Base-by-base conservation (phyloP, 2,329 filamentous ascomycete species). In the Epichloe typhina region DNA sequence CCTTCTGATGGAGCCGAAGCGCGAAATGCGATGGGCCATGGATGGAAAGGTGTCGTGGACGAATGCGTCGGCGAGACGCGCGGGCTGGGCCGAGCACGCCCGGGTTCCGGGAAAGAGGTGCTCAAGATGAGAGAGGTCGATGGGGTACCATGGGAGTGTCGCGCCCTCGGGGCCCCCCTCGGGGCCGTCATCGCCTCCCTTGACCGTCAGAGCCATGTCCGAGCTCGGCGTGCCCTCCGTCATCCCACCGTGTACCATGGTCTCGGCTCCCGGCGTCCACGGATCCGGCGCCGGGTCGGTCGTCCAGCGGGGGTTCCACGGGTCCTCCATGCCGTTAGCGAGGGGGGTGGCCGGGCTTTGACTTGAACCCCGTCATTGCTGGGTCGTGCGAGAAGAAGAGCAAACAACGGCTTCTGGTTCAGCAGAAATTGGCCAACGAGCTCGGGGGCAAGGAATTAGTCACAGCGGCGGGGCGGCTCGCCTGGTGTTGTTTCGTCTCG, bases 281-380 rank as follows among this genome's bases (percentile, higher is more conserved):
- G 58, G 58, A 49, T 19, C 19, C 19, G 19, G 19, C 0, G 63
- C 57, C 52, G 59, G 54, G 47, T 64, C 61, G 52, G 68, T 69
- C 53, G 73, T 71, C 77, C 77, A 80, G 65, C 23, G 77, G 77
- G 58, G 76, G 65, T 73, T 74, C 77, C 77, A 81, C 59, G 77
- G 77, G 76, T 81, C 76, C 63, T 81, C 77, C 77, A 81, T 81
- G 56, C 61, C 67, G 63, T 19, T 19, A 56, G 15, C 12, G 43
- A 13, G 31, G 19, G 36, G 2, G 2, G 17, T 19, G 17, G 26
- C 1, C 12, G 45, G 35, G 23, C n/a, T 17, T 36, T 45, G 26
- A 31, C 4, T 11, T 11, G 9, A 11, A 4, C 31, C 31, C 31
- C 11, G 1, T 31, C 31, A 31, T 31, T 31, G 31, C 31, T 31